Base-by-base conservation (phyloP, 1,139 yeast genomes). In the Pichia sp. region DNA sequence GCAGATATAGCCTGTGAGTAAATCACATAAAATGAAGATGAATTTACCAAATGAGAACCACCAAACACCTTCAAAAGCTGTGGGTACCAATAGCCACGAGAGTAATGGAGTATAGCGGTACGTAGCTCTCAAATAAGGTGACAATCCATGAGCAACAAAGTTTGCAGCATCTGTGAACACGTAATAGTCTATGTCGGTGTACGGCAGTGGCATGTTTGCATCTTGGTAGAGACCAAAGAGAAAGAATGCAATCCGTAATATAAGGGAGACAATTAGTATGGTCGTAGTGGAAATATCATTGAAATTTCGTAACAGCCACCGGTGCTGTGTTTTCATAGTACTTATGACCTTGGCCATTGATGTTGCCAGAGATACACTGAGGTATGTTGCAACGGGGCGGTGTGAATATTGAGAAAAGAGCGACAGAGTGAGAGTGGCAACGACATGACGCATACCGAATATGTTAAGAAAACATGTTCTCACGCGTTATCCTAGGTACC, bases 121-220 rank as follows among this genome's bases (percentile, higher is more conserved):
- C 0, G 98, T 91, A 41, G 82, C 96, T 47, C 98, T 65, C 15
- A 59, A 53, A 53, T 84, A 91, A 1, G 98, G 98, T 0, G 94
- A 79, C 20, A 41, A 31, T 1, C 83, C 82, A 1, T 64, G 40
- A 46, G 63, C 62, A n/a, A 86, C 84, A 52, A 71, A 86, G 30
- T 66, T 59, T 2, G 97, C 77, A 6, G 97, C 97, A 60, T 91
- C 97, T 2, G 94, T 76, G 56, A 91, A 91, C 30, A 91, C 98
- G 55, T 77, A 66, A 58, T 91, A 91, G 59, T 91, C 98, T 32
- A 91, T 83, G 52, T 91, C 98, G 0, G 98, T 91, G 60, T 86
- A 91, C 46, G 82, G 77, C 19, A 88, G 83, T 8, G 76, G 74
- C 77, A 85, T 74, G 47, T 75, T 64, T 9, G 74, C 69, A 58